Percentiles rank a stretch among this genome's conserved stretches.
These are phyloP conservation scores for Pestalotiopsis sp. DNA, from an alignment of 2,329 filamentous ascomycete genomes.

Conservation along the genomic window DNA sequence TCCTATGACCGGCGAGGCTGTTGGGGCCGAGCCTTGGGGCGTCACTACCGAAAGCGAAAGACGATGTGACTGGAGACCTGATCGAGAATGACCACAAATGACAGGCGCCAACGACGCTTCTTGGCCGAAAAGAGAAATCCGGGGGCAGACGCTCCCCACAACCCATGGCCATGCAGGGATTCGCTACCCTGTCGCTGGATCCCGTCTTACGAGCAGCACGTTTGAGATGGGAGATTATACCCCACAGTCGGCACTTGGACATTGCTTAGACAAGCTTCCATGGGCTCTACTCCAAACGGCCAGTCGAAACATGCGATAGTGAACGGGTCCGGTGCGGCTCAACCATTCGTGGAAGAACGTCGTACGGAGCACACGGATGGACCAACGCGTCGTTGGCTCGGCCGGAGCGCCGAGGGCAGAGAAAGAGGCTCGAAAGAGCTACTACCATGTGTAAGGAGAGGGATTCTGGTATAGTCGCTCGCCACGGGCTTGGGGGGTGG, in stretches of 20 bases:
- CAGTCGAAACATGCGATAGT: not conserved
- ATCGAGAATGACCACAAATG: not conserved
- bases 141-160: conserved; percentile 7
- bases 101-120: not conserved
- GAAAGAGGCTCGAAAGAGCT: not conserved
- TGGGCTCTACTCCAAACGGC: conserved; percentile 10
- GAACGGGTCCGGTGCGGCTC: conserved; percentile 2
- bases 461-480: not conserved
- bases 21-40: not conserved
- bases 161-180: not conserved
- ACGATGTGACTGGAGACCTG: not conserved
- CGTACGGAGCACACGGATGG: not conserved
- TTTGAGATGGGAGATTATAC: conserved; percentile 8
- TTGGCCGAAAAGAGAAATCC: conserved; percentile 9
- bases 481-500: not conserved
- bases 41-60: not conserved
- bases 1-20: not conserved
- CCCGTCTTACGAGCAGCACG: not conserved
- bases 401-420: not conserved
- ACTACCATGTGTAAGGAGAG: not conserved
- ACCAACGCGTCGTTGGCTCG: not conserved
- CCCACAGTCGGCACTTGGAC: conserved; percentile 7
- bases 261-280: not conserved
- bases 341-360: conserved; percentile 10
- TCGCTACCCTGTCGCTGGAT: not conserved